Conservation (phyloP, 495 filamentous ascomycete genomes). For the Penicillium cataractarum region DNA sequence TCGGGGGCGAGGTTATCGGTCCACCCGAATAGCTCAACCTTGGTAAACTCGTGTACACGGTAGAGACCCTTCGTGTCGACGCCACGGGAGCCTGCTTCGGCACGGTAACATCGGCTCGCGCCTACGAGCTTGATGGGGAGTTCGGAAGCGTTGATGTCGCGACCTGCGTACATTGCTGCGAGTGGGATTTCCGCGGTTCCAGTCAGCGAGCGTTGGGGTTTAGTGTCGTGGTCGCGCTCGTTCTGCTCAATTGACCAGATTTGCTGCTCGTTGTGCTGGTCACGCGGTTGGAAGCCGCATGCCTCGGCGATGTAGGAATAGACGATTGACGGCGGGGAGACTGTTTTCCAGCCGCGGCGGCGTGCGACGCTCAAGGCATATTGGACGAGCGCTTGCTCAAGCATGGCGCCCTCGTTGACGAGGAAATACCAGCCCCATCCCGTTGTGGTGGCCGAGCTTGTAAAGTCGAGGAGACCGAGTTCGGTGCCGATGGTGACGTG, state of each 20-base stretch:
- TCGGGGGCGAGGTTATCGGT: constrained; percentile 46
- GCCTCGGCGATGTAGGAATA: constrained; percentile 89
- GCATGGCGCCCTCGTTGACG: constrained; percentile 80
- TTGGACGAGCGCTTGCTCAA: constrained; percentile 90
- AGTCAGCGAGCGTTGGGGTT: constrained; percentile 72
- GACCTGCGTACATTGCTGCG: constrained; percentile 84
- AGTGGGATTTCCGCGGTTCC: constrained; percentile 95
- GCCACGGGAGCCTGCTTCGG: constrained; percentile 89
- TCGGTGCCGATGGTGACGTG: constrained; percentile 85
- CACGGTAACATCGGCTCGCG: constrained; percentile 86
- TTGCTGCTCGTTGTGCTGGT: constrained; percentile 88
- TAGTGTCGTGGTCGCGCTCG: constrained; percentile 56
- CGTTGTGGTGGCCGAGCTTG: constrained; percentile 71
- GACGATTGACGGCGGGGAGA: constrained; percentile 85
- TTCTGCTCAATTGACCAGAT: constrained; percentile 76
- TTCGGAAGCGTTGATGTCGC: constrained; percentile 59
- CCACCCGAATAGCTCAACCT: constrained; percentile 97
- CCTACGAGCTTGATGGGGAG: constrained; percentile 81
- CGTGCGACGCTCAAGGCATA: constrained; percentile 76
- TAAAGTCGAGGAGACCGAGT: constrained; percentile 83
- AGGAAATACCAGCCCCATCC: constrained; percentile 99
- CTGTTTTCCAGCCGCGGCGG: constrained; percentile 70
- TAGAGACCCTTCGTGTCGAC: constrained; percentile 93
- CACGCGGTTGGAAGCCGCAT: constrained; percentile 92
- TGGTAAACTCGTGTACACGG: constrained; percentile 98